A percentile compares a stretch with the other conserved stretches of the same genome.
Conservation (phyloP, 2,329 filamentous ascomycete species). For the Penicillium sp. region DNA sequence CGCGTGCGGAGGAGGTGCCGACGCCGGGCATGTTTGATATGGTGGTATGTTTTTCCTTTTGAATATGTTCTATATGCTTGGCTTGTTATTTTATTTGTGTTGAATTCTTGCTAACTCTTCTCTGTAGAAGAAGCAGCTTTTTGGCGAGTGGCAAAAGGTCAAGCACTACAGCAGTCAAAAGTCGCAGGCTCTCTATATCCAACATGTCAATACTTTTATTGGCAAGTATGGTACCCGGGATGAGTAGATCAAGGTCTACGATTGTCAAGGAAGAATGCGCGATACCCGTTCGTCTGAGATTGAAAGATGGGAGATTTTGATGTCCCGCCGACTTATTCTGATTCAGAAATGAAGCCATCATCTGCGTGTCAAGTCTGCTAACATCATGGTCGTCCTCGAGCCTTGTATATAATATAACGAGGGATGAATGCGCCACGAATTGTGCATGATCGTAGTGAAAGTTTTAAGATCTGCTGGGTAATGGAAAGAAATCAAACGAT, state of each 20-base stretch:
- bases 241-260: constrained; percentile 7
- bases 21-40: constrained; percentile 38
- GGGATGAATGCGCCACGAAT: constrained; percentile 4
- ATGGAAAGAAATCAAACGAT: constrained; percentile 48
- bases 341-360: constrained; percentile 14
- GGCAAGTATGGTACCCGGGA: constrained; percentile 51
- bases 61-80: constrained; percentile 5
- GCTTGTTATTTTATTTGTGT: background rate
- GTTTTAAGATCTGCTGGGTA: too few relatives aligned
- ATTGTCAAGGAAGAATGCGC: background rate
- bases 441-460: too few relatives aligned
- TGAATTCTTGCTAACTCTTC: background rate
- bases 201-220: constrained; percentile 67
- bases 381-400: background rate
- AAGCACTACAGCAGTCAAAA: constrained; percentile 58
- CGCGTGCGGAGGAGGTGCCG: constrained; percentile 25
- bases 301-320: background rate
- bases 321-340: constrained; percentile 4
- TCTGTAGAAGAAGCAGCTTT: constrained; percentile 69
- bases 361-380: constrained; percentile 1
- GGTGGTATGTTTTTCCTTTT: constrained; percentile 38
- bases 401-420: constrained; percentile 9
- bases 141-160: constrained; percentile 67
- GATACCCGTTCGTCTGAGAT: too few relatives aligned
- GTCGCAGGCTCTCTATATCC: constrained; percentile 72